Percentiles rank a stretch among this genome's conserved stretches.
Conservation (phyloP, 2,329 filamentous ascomycete species). For the Tolypocladium sp. region DNA sequence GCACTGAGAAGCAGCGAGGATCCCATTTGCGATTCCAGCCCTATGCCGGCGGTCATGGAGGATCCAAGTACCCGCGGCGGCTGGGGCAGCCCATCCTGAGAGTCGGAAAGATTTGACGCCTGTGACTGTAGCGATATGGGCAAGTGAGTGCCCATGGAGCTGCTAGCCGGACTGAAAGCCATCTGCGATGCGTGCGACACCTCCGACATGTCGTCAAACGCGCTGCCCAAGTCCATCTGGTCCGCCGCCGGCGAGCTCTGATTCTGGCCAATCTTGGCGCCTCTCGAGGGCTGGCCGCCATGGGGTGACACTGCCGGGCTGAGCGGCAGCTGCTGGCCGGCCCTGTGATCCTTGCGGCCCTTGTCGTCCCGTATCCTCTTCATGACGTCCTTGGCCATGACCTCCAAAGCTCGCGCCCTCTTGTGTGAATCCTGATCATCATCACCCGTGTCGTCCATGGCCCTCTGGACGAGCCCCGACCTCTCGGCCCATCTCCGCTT, state of each 20-base stretch:
- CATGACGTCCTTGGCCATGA: conserved; percentile 67
- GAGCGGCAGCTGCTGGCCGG: conserved; percentile 1
- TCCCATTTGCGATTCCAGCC: conserved; percentile 25
- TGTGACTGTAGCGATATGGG: conserved; percentile 13
- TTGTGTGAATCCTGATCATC: conserved; percentile 41
- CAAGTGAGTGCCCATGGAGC: conserved; percentile 9
- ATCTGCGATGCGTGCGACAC: conserved; percentile 13
- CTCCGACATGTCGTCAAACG: conserved; percentile 15
- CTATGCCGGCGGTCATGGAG: conserved; percentile 12
- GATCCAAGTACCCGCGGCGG: conserved; percentile 15
- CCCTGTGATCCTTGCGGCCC: conserved; percentile 38
- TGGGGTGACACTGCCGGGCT: not conserved
- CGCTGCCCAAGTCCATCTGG: conserved; percentile 9
- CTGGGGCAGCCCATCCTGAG: conserved; percentile 9
- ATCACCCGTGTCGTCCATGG: conserved; percentile 37
- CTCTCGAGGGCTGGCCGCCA: not conserved
- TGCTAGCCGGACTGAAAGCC: conserved; percentile 11
- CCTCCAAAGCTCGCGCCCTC: conserved; percentile 58
- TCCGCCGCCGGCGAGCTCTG: conserved; percentile 4
- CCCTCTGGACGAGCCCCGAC: conserved; percentile 43
- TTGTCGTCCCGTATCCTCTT: conserved; percentile 66
- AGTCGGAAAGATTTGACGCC: conserved; percentile 8
- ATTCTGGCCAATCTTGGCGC: conserved; percentile 1
- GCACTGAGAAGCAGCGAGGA: conserved; percentile 29
- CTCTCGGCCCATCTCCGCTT: conserved; percentile 58